Percentiles rank a stretch among this genome's conserved stretches.
phyloP scores from a whole-genome alignment of 192 early-diverging fungal species.

The Linnemannia elongata region DNA sequence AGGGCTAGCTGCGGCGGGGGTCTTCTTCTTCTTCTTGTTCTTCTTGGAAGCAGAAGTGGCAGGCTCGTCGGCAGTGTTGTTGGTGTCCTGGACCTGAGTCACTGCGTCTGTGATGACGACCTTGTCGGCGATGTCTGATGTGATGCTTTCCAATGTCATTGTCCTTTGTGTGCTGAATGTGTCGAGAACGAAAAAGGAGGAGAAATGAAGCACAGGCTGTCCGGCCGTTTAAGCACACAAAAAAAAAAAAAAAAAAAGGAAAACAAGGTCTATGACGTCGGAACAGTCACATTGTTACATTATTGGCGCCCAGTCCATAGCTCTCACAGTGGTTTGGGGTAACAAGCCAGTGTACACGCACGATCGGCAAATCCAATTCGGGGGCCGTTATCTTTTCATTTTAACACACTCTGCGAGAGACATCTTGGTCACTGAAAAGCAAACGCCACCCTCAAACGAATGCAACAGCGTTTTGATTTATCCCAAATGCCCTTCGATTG shows the following conservation, averaged over 20 bases:
- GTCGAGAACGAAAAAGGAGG: conserved; percentile 1
- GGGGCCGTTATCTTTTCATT: background rate
- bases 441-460: background rate
- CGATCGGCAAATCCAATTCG: conserved; percentile 1
- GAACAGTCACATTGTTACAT: background rate
- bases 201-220: background rate
- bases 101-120: conserved; percentile 15
- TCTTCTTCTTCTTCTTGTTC: conserved; percentile 69
- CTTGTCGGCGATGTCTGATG: conserved; percentile 26
- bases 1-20: conserved; percentile 11
- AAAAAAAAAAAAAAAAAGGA: conserved; percentile 7
- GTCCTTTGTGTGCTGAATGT: background rate
- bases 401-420: background rate
- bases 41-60: conserved; percentile 55
- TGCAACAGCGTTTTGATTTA: background rate
- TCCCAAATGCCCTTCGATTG: background rate
- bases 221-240: background rate
- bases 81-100: conserved; percentile 25
- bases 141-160: conserved; percentile 47
- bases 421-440: background rate
- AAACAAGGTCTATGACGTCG: background rate
- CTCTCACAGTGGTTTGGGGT: background rate
- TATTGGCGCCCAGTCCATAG: background rate
- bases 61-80: conserved; percentile 3
- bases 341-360: background rate